phyloP scores from a whole-genome alignment of 2,329 filamentous ascomycete genomes.

The Teratosphaeria nubilosa region DNA sequence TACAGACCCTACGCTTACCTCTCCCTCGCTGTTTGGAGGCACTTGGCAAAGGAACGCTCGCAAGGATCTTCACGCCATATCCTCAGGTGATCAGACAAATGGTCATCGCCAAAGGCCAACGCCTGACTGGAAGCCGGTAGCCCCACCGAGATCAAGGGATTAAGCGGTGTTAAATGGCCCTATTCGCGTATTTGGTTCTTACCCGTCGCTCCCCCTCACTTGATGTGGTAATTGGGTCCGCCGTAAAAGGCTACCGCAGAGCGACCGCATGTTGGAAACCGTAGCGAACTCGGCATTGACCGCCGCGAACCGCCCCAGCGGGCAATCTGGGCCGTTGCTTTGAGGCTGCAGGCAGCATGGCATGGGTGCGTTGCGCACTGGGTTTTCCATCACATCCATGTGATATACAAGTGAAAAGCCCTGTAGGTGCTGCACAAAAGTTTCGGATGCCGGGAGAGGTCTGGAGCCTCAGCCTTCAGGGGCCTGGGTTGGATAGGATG shows the following conservation, averaged over 20 bases:
- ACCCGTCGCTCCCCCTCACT: neutral
- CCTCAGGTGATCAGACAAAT: neutral
- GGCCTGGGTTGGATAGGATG: no score
- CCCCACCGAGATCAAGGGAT: neutral
- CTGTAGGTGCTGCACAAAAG: no score
- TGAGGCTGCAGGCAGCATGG: no score
- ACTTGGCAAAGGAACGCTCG: neutral
- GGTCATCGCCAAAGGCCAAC: neutral
- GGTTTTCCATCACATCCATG: no score
- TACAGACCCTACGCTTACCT: neutral
- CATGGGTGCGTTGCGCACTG: no score
- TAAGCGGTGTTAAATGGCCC: neutral
- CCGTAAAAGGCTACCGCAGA: neutral
- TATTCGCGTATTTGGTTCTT: neutral
- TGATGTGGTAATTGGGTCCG: neutral
- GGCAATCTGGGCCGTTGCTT: neutral
- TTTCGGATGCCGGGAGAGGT: no score
- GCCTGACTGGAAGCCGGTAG: neutral
- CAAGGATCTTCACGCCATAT: neutral
- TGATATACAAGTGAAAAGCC: no score
- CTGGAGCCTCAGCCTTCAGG: no score
- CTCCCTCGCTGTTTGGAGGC: neutral
- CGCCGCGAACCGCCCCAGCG: neutral
- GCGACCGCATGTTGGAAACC: neutral
- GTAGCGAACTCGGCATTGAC: neutral